Evolutionary conservation across 2,329 filamentous ascomycete species (phyloP).

Genomic region (Aspergillus sp.): DNA sequence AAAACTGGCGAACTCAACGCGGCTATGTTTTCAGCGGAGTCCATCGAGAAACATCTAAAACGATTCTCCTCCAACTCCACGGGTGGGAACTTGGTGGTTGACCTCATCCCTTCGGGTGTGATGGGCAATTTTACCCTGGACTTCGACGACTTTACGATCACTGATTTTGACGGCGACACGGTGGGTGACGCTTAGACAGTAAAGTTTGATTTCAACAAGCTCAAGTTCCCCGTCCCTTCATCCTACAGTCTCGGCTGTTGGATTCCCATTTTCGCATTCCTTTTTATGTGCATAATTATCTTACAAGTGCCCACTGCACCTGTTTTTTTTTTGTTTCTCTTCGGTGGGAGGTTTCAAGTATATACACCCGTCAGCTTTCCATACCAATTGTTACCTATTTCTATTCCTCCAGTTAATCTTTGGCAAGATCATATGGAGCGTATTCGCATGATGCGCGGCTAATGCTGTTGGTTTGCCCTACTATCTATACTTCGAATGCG

Average conservation of each 20-base stretch:
- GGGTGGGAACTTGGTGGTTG: conserved; percentile 28
- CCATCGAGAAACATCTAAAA: conserved; percentile 39
- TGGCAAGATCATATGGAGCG: conserved; percentile 3
- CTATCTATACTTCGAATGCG: not conserved
- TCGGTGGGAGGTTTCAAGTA: not conserved
- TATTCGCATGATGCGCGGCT: not conserved
- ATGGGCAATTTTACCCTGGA: conserved; percentile 37
- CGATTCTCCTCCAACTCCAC: conserved; percentile 27
- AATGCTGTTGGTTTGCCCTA: conserved; percentile 1
- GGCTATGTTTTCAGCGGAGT: conserved; percentile 34
- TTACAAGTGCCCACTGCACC: not conserved
- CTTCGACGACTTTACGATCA: conserved; percentile 44
- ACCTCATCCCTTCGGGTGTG: conserved; percentile 26
- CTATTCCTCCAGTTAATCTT: not conserved
- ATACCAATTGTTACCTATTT: conserved; percentile 3
- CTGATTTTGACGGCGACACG: conserved; percentile 22
- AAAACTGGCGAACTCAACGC: conserved; percentile 37
- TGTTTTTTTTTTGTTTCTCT: not conserved
- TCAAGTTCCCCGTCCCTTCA: not conserved
- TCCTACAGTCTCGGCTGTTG: not conserved
- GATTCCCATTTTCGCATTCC: conserved; percentile 4
- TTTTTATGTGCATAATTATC: not conserved
- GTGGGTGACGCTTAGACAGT: conserved; percentile 29
- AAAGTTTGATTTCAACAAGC: not conserved
- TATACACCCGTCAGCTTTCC: conserved; percentile 2